A percentile compares a stretch with the other conserved stretches of the same genome.
phyloP scores from a whole-genome alignment of 169 alveolate species.

The Plasmodium ovale region DNA sequence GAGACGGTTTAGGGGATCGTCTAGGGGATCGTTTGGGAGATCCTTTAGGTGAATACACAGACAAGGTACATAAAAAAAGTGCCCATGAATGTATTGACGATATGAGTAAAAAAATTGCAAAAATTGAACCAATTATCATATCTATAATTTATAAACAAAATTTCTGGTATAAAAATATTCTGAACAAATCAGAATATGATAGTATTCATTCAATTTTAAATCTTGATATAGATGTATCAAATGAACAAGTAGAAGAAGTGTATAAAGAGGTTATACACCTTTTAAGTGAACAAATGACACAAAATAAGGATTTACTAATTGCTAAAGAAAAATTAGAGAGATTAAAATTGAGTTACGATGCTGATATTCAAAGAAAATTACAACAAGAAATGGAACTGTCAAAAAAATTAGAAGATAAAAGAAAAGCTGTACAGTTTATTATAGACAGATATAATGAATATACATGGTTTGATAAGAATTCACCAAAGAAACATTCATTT shows the following conservation, averaged over 20 bases:
- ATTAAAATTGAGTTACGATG: conserved; percentile 72
- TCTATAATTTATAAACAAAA: conserved; percentile 54
- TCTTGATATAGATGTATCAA: conserved; percentile 45
- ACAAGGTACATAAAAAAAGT: neutral
- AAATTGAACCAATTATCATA: conserved; percentile 37
- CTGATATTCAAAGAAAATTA: conserved; percentile 78
- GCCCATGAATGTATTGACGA: conserved; percentile 45
- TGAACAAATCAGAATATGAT: conserved; percentile 73
- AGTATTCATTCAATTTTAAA: conserved; percentile 68
- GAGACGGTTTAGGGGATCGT: too few species aligned
- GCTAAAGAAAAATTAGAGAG: conserved; percentile 76
- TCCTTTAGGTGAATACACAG: conserved; percentile 2
- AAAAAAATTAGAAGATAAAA: conserved; percentile 72
- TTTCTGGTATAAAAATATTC: conserved; percentile 56
- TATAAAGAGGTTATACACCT: conserved; percentile 43
- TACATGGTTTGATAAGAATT: conserved; percentile 74
- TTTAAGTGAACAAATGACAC: conserved; percentile 58
- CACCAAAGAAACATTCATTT: conserved; percentile 79
- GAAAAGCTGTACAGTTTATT: conserved; percentile 80
- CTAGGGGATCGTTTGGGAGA: too few species aligned
- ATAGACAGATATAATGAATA: conserved; percentile 79
- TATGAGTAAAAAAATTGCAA: conserved; percentile 45
- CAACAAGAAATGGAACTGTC: conserved; percentile 81
- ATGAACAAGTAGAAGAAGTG: conserved; percentile 20
- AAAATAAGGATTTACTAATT: conserved; percentile 43